A percentile compares a stretch with the other conserved stretches of the same genome.
These are phyloP conservation scores for Aspergillus sclerotiicarbonarius DNA, from an alignment of 495 filamentous ascomycete genomes.

Conservation along the genomic window DNA sequence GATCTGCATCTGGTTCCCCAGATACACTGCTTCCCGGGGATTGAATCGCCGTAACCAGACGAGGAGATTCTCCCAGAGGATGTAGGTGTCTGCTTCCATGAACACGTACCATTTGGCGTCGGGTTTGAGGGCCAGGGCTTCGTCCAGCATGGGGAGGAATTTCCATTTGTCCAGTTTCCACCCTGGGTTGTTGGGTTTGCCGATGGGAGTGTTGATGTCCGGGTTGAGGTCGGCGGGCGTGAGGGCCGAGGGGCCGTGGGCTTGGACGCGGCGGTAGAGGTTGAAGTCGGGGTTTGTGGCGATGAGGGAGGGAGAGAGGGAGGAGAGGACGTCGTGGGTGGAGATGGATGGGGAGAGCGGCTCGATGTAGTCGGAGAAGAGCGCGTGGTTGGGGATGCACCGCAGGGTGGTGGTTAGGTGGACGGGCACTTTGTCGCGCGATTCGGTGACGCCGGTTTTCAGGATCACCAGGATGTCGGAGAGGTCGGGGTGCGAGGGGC, in stretches of 20 bases:
- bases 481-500: conserved; percentile 31
- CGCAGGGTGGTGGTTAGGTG: conserved; percentile 46
- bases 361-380: conserved; percentile 52
- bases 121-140: conserved; percentile 50
- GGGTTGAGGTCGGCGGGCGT: conserved; percentile 24
- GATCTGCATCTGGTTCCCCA: conserved; percentile 54
- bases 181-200: conserved; percentile 44
- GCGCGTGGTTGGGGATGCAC: conserved; percentile 44
- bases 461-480: conserved; percentile 43
- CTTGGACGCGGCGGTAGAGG: conserved; percentile 40
- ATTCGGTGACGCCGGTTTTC: conserved; percentile 51
- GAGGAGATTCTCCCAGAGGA: conserved; percentile 62
- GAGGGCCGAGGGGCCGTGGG: conserved; percentile 33
- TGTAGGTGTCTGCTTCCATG: conserved; percentile 66
- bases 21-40: conserved; percentile 46
- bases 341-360: conserved; percentile 33
- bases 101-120: conserved; percentile 65
- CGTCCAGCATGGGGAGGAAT: conserved; percentile 63
- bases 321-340: conserved; percentile 45
- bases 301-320: conserved; percentile 30
- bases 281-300: conserved; percentile 42
- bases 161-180: conserved; percentile 73
- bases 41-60: conserved; percentile 54
- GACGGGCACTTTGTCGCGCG: conserved; percentile 40
- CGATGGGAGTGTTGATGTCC: conserved; percentile 33